Conservation (phyloP, 768 basidiomycete species). For the Calvatia gigantea region DNA sequence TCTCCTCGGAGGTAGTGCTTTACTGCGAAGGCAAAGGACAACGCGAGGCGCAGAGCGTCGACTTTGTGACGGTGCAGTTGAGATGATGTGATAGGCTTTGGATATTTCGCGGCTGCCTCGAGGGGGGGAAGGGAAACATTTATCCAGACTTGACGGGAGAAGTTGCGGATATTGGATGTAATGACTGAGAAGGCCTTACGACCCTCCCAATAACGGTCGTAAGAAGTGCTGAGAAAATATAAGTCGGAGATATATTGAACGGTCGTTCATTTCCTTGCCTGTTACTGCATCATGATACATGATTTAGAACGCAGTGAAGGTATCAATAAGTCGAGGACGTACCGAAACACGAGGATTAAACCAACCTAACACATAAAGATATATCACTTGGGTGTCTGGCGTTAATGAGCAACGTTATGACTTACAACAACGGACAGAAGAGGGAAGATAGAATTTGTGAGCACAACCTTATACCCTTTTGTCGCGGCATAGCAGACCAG, state of each 20-base stretch:
- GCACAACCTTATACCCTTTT: conserved; percentile 53
- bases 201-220: conserved; percentile 87
- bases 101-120: conserved; percentile 42
- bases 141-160: conserved; percentile 78
- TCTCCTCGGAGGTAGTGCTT: conserved; percentile 86
- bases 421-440: conserved; percentile 86
- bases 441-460: conserved; percentile 85
- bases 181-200: conserved; percentile 77
- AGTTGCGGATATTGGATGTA: conserved; percentile 70
- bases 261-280: conserved; percentile 38
- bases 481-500: conserved; percentile 56
- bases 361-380: conserved; percentile 59
- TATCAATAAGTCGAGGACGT: conserved; percentile 19
- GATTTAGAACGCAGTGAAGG: not conserved
- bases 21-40: conserved; percentile 70
- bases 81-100: conserved; percentile 37
- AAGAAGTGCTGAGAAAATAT: conserved; percentile 58
- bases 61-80: conserved; percentile 67
- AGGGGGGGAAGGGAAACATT: conserved; percentile 63
- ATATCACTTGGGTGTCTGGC: conserved; percentile 1
- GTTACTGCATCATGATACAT: conserved; percentile 42
- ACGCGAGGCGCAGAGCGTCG: conserved; percentile 62
- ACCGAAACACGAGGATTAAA: conserved; percentile 86
- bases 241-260: not conserved
- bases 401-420: not conserved